Evolutionary conservation across 176 grass and related monocot genomes (phyloP).

Genomic region (Melocanna baccifera): DNA sequence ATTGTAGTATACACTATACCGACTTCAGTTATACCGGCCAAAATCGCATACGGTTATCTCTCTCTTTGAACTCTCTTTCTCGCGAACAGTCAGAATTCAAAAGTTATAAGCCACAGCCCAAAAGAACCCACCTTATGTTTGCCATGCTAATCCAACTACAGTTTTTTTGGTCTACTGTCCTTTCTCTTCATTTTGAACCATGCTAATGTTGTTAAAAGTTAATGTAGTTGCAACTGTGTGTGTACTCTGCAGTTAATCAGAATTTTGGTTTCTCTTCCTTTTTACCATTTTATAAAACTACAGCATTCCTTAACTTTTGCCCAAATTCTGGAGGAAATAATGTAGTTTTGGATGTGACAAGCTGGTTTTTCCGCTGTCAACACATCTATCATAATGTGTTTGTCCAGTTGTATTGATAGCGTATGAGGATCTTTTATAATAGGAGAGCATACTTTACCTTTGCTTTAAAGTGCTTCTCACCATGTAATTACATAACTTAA

Average conservation of each 20-base stretch:
- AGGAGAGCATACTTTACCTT: slow-evolving; percentile 1
- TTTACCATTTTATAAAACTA: background rate
- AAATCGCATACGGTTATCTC: too few relatives aligned
- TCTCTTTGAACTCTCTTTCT: too few relatives aligned
- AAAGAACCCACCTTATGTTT: too few relatives aligned
- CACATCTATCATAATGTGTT: background rate
- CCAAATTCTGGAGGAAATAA: background rate
- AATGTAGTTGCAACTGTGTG: background rate
- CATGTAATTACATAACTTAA: slow-evolving; percentile 18
- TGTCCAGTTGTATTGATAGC: background rate
- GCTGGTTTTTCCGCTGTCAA: background rate
- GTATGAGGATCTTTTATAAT: background rate
- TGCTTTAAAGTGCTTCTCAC: background rate
- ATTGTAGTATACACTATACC: too few relatives aligned
- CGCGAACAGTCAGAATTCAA: too few relatives aligned
- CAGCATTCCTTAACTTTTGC: background rate
- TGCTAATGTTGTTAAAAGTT: slow-evolving; percentile 8
- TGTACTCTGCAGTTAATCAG: background rate
- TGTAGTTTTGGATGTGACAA: background rate
- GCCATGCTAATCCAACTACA: background rate
- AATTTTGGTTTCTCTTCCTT: background rate
- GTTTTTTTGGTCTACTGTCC: background rate
- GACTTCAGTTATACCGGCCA: too few relatives aligned
- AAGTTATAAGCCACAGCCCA: too few relatives aligned
- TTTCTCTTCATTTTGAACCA: slow-evolving; percentile 19